Evolutionary conservation across 2,329 filamentous ascomycete species (phyloP).

Genomic region (Westerdykella ornata): DNA sequence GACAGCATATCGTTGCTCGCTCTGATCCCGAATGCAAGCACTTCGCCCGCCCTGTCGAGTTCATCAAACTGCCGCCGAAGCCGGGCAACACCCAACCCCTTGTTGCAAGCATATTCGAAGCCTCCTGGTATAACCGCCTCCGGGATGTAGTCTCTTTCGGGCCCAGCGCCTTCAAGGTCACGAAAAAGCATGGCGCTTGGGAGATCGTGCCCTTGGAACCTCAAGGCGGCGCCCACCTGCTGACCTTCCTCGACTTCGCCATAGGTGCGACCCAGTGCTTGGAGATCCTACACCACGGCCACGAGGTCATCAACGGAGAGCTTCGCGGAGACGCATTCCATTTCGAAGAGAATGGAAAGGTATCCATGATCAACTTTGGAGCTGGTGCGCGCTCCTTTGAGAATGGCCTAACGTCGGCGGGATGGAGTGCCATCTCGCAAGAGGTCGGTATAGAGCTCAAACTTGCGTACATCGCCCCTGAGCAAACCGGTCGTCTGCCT

Average conservation of each 20-base stretch:
- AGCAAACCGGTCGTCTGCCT: slow-evolving; percentile 89
- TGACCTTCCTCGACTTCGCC: slow-evolving; percentile 81
- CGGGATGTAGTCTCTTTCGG: slow-evolving; percentile 67
- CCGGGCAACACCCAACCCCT: slow-evolving; percentile 63
- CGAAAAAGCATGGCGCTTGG: slow-evolving; percentile 12
- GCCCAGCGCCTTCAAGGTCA: slow-evolving; percentile 46
- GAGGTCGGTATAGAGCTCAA: slow-evolving; percentile 84
- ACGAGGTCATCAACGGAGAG: slow-evolving; percentile 83
- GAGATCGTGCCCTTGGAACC: slow-evolving; percentile 10
- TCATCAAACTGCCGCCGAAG: slow-evolving; percentile 63
- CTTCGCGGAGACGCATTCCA: slow-evolving; percentile 88
- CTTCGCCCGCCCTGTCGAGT: slow-evolving; percentile 73
- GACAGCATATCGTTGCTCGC: slow-evolving; percentile 54
- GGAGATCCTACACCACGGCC: slow-evolving; percentile 83
- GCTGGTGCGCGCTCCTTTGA: slow-evolving; percentile 84
- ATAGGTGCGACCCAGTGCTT: slow-evolving; percentile 80
- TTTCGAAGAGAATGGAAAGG: slow-evolving; percentile 66
- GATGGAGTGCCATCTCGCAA: slow-evolving; percentile 76
- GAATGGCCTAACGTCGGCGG: slow-evolving; percentile 74
- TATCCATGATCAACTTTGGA: slow-evolving; percentile 78
- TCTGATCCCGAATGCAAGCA: slow-evolving; percentile 68
- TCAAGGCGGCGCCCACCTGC: slow-evolving; percentile 59
- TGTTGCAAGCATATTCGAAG: slow-evolving; percentile 73
- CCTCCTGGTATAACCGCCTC: slow-evolving; percentile 68
- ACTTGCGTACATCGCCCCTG: slow-evolving; percentile 84